Evolutionary conservation across 805 yeast species (phyloP).

Genomic region (Starmerella bombi): DNA sequence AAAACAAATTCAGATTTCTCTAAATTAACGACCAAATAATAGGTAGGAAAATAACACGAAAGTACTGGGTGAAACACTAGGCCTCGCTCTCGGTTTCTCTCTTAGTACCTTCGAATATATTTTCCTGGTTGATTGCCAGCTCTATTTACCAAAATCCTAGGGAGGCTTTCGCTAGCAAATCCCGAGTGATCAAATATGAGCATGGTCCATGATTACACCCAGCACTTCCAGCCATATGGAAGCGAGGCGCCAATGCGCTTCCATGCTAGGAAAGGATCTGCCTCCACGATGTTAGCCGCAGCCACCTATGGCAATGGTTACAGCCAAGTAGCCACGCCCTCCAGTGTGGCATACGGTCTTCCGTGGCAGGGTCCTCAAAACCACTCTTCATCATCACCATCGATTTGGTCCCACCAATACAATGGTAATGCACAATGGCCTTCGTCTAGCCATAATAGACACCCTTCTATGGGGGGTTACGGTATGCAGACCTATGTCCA

Average conservation of each 20-base stretch:
- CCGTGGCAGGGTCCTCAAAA: too few species aligned
- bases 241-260: conserved; percentile 3
- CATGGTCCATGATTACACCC: conserved; percentile 8
- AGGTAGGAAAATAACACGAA: too few species aligned
- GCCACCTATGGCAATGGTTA: conserved; percentile 8
- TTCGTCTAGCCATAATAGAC: neutral
- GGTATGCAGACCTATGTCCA: neutral
- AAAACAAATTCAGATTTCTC: too few species aligned
- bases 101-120: too few species aligned
- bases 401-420: conserved; percentile 19
- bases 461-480: neutral
- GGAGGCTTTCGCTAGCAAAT: conserved; percentile 20
- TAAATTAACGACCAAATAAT: too few species aligned
- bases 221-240: neutral
- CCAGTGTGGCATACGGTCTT: too few species aligned
- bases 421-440: conserved; percentile 10
- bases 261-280: conserved; percentile 8
- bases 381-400: too few species aligned
- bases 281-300: conserved; percentile 10
- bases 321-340: too few species aligned
- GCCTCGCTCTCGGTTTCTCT: too few species aligned
- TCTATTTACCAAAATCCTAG: too few species aligned
- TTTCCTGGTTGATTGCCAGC: too few species aligned
- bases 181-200: conserved; percentile 12
- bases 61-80: too few species aligned